Evolutionary conservation across 257 asterid genomes (phyloP), one percentile per base, ranked within the genome.

Genomic region (Plantago ovata): DNA sequence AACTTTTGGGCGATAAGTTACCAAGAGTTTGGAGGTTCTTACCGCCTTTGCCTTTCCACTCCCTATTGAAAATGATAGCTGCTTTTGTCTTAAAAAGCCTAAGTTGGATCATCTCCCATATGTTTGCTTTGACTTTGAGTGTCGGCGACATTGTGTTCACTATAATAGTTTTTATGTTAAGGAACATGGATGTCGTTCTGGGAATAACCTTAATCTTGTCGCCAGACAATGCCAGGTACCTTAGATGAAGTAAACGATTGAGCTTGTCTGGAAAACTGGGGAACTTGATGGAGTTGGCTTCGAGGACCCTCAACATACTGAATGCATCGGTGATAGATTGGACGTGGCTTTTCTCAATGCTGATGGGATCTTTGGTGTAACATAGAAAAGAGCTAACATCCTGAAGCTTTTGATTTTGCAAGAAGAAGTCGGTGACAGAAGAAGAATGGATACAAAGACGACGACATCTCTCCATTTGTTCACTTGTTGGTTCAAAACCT

Each of bases 61-160:
- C 18, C 18, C 14, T 44, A 9, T 19, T 44, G 13, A 44, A 13
- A 13, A 44, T 44, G 18, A 44, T 44, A 19, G 49, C 20, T n/a
- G 49, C 49, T 13, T 44, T 44, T 44, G 49, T 44, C 49, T 44
- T 44, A 19, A 44, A 44, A 44, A 44, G 20, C 21, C 49, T 13
- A 8, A 44, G 49, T 11, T 44, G 49, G 20, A 13, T 13, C 49
- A 44, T 44, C 20, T 44, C 49, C 49, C 49, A 44, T 44, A 44
- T n/a, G 49, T 44, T 19, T 44, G 49, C 49, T 44, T 44, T n/a
- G 9, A 44, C 49, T n/a, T 44, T 44, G 49, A 44, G 49, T 44
- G 20, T n/a, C 2, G 49, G 49, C 49, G 49, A 44, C 49, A 44
- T 44, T 10, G 49, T 44, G 49, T 44, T 44, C 49, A 44, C 49